Percentiles rank a stretch among this genome's conserved stretches.
These are phyloP conservation scores for Phaeoacremonium minimum DNA, from an alignment of 2,329 filamentous ascomycete species.

Conservation along the genomic window DNA sequence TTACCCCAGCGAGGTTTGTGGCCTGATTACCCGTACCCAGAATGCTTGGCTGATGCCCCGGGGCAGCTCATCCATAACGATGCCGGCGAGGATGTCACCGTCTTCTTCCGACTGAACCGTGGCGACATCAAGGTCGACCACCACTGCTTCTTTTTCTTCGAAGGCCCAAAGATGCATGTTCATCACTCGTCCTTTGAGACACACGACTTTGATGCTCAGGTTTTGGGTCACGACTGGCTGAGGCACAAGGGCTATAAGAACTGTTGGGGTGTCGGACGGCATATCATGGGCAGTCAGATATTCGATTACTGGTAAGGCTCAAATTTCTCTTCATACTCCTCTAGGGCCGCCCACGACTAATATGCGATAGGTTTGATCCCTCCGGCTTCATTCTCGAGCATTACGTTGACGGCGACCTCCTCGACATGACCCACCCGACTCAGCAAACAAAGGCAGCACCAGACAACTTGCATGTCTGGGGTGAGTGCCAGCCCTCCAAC, in stretches of 20 bases:
- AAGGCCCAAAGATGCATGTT: constrained; percentile 46
- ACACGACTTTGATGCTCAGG: constrained; percentile 67
- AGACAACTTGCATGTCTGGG: constrained; percentile 41
- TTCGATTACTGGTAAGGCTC: constrained; percentile 72
- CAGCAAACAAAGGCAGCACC: constrained; percentile 33
- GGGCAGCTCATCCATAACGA: constrained; percentile 30
- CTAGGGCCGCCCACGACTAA: no score
- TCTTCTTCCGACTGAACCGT: constrained; percentile 40
- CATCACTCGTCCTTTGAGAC: constrained; percentile 69
- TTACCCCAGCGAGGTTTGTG: constrained; percentile 39
- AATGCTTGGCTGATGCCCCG: neutral
- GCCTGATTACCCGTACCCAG: neutral
- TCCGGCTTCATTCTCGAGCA: constrained; percentile 62
- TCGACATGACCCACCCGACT: constrained; percentile 48
- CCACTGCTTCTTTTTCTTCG: constrained; percentile 46
- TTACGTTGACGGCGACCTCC: constrained; percentile 66
- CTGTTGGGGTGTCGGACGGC: constrained; percentile 68
- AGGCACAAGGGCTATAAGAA: constrained; percentile 56
- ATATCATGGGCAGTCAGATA: constrained; percentile 66
- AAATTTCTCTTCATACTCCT: no score
- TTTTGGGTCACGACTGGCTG: constrained; percentile 67
- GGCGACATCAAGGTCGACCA: constrained; percentile 42
- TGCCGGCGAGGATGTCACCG: constrained; percentile 29
- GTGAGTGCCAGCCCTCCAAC: no score
- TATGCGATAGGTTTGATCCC: constrained; percentile 52